Evolutionary conservation across 2,329 filamentous ascomycete genomes (phyloP).

Genomic region (Cytospora piceicola): DNA sequence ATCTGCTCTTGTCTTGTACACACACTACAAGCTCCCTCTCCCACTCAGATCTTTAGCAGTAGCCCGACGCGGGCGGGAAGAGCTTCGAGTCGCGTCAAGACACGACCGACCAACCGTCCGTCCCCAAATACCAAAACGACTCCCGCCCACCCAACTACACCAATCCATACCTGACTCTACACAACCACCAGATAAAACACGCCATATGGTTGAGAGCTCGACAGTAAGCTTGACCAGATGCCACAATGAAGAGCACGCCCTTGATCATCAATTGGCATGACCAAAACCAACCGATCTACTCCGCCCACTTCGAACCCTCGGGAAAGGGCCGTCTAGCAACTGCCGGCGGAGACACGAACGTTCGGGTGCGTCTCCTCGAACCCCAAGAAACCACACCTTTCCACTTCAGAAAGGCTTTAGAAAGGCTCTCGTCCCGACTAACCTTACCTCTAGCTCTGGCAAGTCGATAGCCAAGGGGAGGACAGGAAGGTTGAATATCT

Average conservation of each 20-base stretch:
- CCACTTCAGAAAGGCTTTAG: background rate
- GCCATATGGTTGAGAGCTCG: conserved; percentile 16
- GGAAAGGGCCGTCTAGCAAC: conserved; percentile 92
- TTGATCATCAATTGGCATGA: conserved; percentile 99
- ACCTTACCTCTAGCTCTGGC: conserved; percentile 74
- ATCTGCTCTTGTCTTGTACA: background rate
- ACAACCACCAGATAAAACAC: background rate
- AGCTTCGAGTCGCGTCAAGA: conserved; percentile 22
- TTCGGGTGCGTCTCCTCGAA: conserved; percentile 67
- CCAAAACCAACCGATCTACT: conserved; percentile 95
- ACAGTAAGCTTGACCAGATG: conserved; percentile 32
- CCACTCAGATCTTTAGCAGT: background rate
- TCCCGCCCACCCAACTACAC: conserved; percentile 26
- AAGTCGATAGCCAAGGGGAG: conserved; percentile 80
- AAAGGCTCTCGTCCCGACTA: conserved; percentile 6
- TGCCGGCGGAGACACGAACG: conserved; percentile 94
- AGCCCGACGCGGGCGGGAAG: conserved; percentile 8
- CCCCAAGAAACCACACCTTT: background rate
- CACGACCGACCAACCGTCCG: conserved; percentile 4
- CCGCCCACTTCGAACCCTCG: conserved; percentile 91
- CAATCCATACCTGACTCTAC: conserved; percentile 17
- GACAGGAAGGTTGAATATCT: conserved; percentile 90
- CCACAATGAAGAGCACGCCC: conserved; percentile 90
- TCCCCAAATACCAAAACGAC: background rate
- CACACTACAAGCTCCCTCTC: background rate